Percentiles rank a stretch among this genome's conserved stretches.
These are phyloP conservation scores for Taphrina communis DNA, from an alignment of 1,139 yeast genomes.

Conservation along the genomic window DNA sequence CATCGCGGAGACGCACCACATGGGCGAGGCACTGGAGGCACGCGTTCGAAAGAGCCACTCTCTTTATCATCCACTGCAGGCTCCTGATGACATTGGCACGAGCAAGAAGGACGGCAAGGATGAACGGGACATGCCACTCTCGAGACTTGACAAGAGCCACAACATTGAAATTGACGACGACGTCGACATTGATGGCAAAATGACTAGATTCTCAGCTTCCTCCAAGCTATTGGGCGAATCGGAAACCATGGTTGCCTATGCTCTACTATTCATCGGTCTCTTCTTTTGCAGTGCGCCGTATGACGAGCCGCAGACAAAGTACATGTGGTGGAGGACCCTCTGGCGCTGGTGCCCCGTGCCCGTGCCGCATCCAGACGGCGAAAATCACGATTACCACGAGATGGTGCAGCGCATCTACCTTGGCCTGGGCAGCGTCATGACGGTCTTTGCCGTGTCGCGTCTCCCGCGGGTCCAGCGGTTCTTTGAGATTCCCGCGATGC, in stretches of 20 bases:
- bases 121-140: constrained; percentile 3
- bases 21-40: constrained; percentile 18
- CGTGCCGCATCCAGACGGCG: constrained; percentile 1
- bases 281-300: constrained; percentile 28
- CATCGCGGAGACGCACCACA: constrained; percentile 29
- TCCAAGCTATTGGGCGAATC: constrained; percentile 5
- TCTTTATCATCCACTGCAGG: constrained; percentile 10
- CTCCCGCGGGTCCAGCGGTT: constrained; percentile 17
- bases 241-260: not conserved
- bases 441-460: constrained; percentile 24
- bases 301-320: constrained; percentile 29
- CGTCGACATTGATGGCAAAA: not conserved
- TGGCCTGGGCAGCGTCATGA: constrained; percentile 22
- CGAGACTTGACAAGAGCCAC: not conserved
- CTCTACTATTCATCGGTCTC: constrained; percentile 20
- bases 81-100: not conserved
- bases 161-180: not conserved
- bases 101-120: constrained; percentile 1
- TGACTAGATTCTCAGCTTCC: not conserved
- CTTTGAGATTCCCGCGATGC: constrained; percentile 25
- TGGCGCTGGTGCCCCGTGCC: constrained; percentile 24
- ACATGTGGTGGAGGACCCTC: constrained; percentile 27
- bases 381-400: constrained; percentile 10
- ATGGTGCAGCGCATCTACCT: constrained; percentile 3
- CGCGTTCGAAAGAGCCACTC: not conserved